Base-by-base conservation (phyloP, 2,329 filamentous ascomycete species). In the Macroventuria anomochaeta region DNA sequence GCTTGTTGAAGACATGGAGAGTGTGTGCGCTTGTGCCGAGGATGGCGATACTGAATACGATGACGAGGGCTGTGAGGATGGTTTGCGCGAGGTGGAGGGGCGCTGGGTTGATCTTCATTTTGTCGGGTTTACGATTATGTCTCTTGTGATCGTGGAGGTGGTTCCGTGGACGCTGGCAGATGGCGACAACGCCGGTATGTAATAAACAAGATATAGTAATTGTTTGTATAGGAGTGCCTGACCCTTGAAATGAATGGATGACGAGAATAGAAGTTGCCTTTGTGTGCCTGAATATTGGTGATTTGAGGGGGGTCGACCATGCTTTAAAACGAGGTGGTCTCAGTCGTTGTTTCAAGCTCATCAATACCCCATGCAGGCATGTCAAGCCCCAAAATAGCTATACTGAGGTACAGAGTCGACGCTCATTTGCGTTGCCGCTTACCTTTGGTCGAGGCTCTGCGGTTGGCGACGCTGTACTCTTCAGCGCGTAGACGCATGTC, bases 1-100 rank as follows among this genome's bases (percentile, higher is more conserved):
- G 70, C 26, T 68, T 68, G 57, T 76, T 75, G 72, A 76, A 81
- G 57, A 77, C 62, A 58, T 72, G 63, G 31, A 81, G 72, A 2
- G 76, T 72, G 34, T 79, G 74, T 46, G 71, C 75, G 11, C 77
- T 73, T 28, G 74, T 77, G 43, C 75, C 78, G 26, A 80, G 65
- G 31, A 79, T 75, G 26, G 75, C 71, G 32, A 77, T 56, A 55
- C 74, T 74, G 47, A 81, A 67, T 26, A 64, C 63, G 29, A 77
- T 66, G 3, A 74, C 70, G n/a, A 76, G 63, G 28, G 63, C 64
- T n/a, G 70, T 67, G 43, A 75, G 58, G 53, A 63, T 53, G 33
- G 68, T 57, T 58, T 74, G 72, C 12, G 70, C 69, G 34, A 74
- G 54, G 50, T 70, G 71, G 51, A 76, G 63, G 25, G 71, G 69